phyloP scores from a whole-genome alignment of 106 monocot species.

The Alisma plantagoaquatica region DNA sequence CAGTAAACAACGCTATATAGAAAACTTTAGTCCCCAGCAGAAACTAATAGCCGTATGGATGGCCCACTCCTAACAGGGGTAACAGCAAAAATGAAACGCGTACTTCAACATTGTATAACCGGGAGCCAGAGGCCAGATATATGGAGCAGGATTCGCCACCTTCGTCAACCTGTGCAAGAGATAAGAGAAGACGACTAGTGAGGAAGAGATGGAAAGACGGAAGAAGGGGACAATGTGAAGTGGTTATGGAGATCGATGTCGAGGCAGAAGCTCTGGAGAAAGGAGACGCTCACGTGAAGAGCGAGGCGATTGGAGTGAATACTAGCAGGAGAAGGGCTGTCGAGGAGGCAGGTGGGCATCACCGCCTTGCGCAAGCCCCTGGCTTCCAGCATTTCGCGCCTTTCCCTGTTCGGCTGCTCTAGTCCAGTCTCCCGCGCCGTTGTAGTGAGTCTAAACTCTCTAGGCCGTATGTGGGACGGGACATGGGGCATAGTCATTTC shows the following conservation, averaged over 20 bases:
- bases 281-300: conserved; percentile 53
- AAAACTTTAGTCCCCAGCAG: too few species aligned
- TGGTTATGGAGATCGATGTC: neutral
- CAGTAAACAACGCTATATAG: too few species aligned
- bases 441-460: too few species aligned
- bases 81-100: neutral
- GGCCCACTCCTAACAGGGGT: neutral
- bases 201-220: neutral
- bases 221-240: neutral
- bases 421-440: too few species aligned
- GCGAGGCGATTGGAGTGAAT: conserved; percentile 81
- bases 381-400: conserved; percentile 38
- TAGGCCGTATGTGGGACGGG: too few species aligned
- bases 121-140: conserved; percentile 71
- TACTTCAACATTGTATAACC: conserved; percentile 64
- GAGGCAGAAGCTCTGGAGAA: conserved; percentile 3
- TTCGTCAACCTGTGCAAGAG: conserved; percentile 31
- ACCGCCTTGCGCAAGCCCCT: conserved; percentile 55
- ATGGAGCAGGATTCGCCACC: conserved; percentile 52
- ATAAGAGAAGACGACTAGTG: neutral
- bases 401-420: neutral
- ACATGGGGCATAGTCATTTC: too few species aligned
- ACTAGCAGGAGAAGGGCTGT: conserved; percentile 50
- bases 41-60: too few species aligned
- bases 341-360: conserved; percentile 40